Evolutionary conservation across 345 rosid genomes (phyloP).

Genomic region (Fremontodendron californicum): DNA sequence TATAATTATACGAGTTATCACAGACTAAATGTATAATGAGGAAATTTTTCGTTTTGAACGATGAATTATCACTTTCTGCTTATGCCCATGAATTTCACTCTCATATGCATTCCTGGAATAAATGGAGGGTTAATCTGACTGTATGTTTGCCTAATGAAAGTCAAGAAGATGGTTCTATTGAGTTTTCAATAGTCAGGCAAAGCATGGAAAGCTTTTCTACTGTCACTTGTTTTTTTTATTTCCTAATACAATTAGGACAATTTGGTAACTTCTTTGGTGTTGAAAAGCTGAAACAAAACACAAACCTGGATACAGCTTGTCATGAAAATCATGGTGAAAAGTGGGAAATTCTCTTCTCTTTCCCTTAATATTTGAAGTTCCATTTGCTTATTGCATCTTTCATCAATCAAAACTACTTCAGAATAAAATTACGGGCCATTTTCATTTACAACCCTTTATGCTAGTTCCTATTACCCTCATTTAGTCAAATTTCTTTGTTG

Average conservation of each 20-base stretch:
- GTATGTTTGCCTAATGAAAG: background rate
- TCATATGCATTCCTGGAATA: background rate
- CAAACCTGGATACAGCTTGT: background rate
- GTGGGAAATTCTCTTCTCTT: background rate
- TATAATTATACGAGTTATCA: too few relatives aligned
- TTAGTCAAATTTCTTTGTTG: background rate
- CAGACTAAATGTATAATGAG: background rate
- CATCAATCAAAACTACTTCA: background rate
- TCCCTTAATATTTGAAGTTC: background rate
- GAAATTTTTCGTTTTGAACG: background rate
- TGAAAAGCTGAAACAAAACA: conserved; percentile 3
- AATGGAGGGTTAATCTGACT: background rate
- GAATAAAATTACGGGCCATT: background rate
- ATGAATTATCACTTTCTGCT: background rate
- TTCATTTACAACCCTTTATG: conserved; percentile 2
- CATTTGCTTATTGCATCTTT: background rate
- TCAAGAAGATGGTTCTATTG: background rate
- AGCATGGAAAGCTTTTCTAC: background rate
- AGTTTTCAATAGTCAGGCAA: background rate
- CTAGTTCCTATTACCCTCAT: background rate
- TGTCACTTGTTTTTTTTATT: background rate
- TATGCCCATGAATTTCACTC: background rate
- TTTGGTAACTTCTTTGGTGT: background rate
- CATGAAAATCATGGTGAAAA: conserved; percentile 1
- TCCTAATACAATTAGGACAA: background rate